phyloP scores from a whole-genome alignment of 768 basidiomycete genomes.

The Naematelia aurantialba region DNA sequence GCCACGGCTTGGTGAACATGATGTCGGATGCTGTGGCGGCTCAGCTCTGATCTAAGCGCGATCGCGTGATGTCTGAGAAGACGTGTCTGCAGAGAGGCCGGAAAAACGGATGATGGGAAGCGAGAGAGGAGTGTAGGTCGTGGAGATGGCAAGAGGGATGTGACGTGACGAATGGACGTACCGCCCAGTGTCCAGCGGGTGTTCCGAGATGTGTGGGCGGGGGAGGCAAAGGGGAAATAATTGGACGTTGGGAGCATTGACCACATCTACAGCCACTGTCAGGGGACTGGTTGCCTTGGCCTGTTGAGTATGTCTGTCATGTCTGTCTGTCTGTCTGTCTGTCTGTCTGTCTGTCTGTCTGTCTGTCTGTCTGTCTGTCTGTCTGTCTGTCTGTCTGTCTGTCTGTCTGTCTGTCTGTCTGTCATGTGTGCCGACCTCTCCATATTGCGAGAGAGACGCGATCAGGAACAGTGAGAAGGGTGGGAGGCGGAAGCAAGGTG shows the following conservation, averaged over 20 bases:
- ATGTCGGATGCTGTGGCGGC: constrained; percentile 58
- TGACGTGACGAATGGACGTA: constrained; percentile 8
- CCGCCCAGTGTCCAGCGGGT: constrained; percentile 78
- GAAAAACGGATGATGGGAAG: not conserved
- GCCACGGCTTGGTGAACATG: constrained; percentile 91
- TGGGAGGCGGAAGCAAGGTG: no score
- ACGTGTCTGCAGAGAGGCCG: not conserved
- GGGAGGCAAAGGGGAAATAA: constrained; percentile 35
- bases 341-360: not conserved
- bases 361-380: not conserved
- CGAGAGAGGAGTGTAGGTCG: not conserved
- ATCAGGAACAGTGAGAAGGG: constrained; percentile 1
- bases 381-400: no score
- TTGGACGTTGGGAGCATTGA: constrained; percentile 56
- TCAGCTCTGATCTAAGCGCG: not conserved
- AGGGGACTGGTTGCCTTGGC: no score
- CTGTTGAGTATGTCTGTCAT: constrained; percentile 60
- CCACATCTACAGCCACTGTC: constrained; percentile 62
- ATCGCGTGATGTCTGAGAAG: not conserved
- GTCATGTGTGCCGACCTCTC: no score
- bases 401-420: no score
- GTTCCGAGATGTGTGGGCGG: constrained; percentile 48
- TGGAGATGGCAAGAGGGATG: not conserved
- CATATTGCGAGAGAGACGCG: constrained; percentile 1
- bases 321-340: not conserved